Evolutionary conservation across 2,329 filamentous ascomycete genomes (phyloP).

Genomic region (Chrysoporthe deuterocubensis): DNA sequence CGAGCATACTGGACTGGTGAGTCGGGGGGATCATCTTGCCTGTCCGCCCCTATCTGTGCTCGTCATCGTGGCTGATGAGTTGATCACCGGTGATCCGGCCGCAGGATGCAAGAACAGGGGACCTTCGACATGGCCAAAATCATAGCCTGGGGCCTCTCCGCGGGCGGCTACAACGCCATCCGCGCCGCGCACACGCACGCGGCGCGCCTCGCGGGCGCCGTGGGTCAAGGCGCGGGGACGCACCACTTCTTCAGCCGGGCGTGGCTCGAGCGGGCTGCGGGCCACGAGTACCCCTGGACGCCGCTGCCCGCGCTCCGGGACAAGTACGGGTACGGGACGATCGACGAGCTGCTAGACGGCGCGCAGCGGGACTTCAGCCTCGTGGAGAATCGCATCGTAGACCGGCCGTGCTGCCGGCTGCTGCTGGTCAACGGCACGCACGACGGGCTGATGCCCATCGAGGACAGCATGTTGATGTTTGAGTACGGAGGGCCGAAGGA

Average conservation of each 20-base stretch:
- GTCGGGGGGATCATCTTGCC: neutral
- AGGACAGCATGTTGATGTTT: conserved; percentile 67
- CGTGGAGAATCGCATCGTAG: conserved; percentile 61
- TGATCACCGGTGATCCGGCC: too few relatives aligned
- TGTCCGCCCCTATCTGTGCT: conserved; percentile 39
- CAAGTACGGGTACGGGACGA: conserved; percentile 64
- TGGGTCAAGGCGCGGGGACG: conserved; percentile 67
- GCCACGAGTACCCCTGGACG: conserved; percentile 68
- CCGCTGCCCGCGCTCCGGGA: conserved; percentile 59
- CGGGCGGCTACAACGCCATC: conserved; percentile 71
- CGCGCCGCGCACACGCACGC: conserved; percentile 71
- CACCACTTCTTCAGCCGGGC: conserved; percentile 64
- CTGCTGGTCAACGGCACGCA: conserved; percentile 63
- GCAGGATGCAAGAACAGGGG: conserved; percentile 45
- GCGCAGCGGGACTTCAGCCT: conserved; percentile 66
- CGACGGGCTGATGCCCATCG: conserved; percentile 69
- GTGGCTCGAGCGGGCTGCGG: conserved; percentile 65
- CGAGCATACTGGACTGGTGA: conserved; percentile 62
- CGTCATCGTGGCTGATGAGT: too few relatives aligned
- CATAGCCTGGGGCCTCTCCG: conserved; percentile 67
- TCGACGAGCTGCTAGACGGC: conserved; percentile 58
- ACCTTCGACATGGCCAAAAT: conserved; percentile 60
- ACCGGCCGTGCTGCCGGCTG: conserved; percentile 59
- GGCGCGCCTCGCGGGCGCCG: conserved; percentile 53
- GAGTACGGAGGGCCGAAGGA: conserved; percentile 70